phyloP scores from a whole-genome alignment of 108 stramenopile species.

The Mayamaea pseudoterrestris region DNA sequence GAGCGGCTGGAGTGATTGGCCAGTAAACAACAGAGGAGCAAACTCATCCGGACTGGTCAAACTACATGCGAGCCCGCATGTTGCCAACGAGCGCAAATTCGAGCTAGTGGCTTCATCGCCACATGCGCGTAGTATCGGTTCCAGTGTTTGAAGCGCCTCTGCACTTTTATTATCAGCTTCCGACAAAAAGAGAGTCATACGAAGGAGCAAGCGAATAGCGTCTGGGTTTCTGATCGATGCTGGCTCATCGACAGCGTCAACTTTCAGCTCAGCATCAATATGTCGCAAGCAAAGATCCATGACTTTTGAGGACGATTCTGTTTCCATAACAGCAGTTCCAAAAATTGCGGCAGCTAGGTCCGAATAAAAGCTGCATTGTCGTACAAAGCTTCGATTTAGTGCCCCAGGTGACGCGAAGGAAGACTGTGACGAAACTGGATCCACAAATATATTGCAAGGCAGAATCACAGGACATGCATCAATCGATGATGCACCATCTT shows the following conservation, averaged over 20 bases:
- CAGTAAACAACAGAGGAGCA: constrained; percentile 49
- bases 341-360: constrained; percentile 58
- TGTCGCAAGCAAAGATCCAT: constrained; percentile 56
- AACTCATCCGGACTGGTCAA: constrained; percentile 64
- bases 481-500: constrained; percentile 4
- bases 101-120: constrained; percentile 54
- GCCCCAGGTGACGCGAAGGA: constrained; percentile 22
- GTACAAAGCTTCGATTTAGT: constrained; percentile 46
- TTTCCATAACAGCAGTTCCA: constrained; percentile 34
- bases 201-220: constrained; percentile 61
- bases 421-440: constrained; percentile 27
- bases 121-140: constrained; percentile 60
- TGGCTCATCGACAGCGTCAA: constrained; percentile 13
- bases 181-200: constrained; percentile 46
- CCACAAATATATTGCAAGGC: constrained; percentile 17
- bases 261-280: constrained; percentile 48
- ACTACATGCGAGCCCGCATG: constrained; percentile 63
- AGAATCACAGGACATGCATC: constrained; percentile 9
- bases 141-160: constrained; percentile 29
- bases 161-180: constrained; percentile 29
- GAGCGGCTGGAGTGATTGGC: constrained; percentile 57
- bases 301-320: constrained; percentile 27
- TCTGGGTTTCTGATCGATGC: constrained; percentile 60
- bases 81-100: constrained; percentile 59
- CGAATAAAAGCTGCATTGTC: constrained; percentile 57